phyloP scores from a whole-genome alignment of 768 basidiomycete genomes.

The Trametes coccinea region DNA sequence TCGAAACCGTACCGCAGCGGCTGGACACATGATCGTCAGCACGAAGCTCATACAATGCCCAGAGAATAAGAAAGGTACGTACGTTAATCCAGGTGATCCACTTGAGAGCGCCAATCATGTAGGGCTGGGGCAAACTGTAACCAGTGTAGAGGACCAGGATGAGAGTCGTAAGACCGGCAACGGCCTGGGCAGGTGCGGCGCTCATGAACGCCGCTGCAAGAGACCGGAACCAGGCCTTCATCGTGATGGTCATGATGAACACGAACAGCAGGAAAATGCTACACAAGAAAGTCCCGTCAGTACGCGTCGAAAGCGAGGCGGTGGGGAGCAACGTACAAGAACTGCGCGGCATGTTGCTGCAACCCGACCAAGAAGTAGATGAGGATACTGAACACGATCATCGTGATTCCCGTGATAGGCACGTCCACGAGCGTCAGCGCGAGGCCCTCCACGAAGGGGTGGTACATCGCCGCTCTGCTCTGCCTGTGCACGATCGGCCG shows the following conservation, averaged over 20 bases:
- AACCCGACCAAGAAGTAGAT: constrained; percentile 65
- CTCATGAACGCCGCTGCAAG: constrained; percentile 60
- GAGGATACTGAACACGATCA: constrained; percentile 46
- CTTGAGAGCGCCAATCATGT: constrained; percentile 67
- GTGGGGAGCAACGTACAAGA: constrained; percentile 51
- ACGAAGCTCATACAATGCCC: too few relatives aligned
- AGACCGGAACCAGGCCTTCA: constrained; percentile 77
- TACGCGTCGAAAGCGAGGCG: not conserved
- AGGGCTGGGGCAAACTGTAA: constrained; percentile 58
- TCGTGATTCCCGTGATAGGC: constrained; percentile 53
- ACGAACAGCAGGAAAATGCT: constrained; percentile 63
- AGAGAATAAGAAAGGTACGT: not conserved
- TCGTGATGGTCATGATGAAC: constrained; percentile 57
- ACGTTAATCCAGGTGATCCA: constrained; percentile 71
- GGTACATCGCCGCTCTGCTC: constrained; percentile 60
- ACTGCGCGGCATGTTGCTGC: constrained; percentile 55
- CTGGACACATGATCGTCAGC: constrained; percentile 34
- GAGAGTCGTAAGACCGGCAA: constrained; percentile 54
- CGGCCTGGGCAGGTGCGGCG: constrained; percentile 61
- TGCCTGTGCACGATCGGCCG: constrained; percentile 63
- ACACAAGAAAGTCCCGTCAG: constrained; percentile 3
- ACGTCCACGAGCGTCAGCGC: constrained; percentile 63
- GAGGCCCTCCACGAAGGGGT: constrained; percentile 54
- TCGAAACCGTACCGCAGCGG: constrained; percentile 76
- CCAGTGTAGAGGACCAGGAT: constrained; percentile 58